Conservation (phyloP, 2,329 filamentous ascomycete genomes). For the Colletotrichum eremochloae region DNA sequence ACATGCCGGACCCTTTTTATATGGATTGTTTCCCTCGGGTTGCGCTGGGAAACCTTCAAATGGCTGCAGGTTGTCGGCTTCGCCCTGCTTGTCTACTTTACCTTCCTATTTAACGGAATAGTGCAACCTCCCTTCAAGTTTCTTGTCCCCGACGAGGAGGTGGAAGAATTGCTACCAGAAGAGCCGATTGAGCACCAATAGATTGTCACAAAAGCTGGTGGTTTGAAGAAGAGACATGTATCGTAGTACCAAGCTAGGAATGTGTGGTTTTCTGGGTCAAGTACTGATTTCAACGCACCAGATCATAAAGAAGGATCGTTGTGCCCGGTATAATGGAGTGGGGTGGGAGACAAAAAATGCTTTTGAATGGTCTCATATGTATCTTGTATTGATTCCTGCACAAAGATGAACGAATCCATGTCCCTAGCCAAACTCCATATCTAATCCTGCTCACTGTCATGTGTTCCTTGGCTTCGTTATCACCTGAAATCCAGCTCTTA, state of each 20-base stretch:
- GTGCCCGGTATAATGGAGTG: not conserved
- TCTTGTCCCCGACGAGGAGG: constrained; percentile 68
- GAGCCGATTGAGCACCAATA: constrained; percentile 81
- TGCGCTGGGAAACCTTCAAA: constrained; percentile 98
- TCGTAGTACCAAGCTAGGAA: not conserved
- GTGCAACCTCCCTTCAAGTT: constrained; percentile 84
- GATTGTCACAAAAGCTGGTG: not conserved
- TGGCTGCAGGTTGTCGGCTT: constrained; percentile 95
- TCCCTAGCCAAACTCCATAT: not conserved
- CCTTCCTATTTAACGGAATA: constrained; percentile 95
- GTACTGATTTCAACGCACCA: not conserved
- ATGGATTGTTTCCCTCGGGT: constrained; percentile 92
- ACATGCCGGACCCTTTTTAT: constrained; percentile 98
- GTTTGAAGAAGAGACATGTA: not conserved
- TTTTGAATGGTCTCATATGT: not conserved
- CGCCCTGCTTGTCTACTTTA: constrained; percentile 91
- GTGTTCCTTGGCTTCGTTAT: not conserved
- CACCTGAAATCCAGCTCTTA: not conserved
- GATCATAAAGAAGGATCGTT: not conserved
- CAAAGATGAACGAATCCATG: not conserved
- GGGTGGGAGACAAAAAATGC: not conserved
- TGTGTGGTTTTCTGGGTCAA: not conserved
- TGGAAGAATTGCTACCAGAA: constrained; percentile 80
- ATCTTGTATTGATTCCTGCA: not conserved
- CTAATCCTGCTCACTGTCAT: not conserved